Percentiles rank a stretch among this genome's conserved stretches.
Evolutionary conservation across 2,329 filamentous ascomycete genomes (phyloP).

Genomic region (Setomelanomma holmii): DNA sequence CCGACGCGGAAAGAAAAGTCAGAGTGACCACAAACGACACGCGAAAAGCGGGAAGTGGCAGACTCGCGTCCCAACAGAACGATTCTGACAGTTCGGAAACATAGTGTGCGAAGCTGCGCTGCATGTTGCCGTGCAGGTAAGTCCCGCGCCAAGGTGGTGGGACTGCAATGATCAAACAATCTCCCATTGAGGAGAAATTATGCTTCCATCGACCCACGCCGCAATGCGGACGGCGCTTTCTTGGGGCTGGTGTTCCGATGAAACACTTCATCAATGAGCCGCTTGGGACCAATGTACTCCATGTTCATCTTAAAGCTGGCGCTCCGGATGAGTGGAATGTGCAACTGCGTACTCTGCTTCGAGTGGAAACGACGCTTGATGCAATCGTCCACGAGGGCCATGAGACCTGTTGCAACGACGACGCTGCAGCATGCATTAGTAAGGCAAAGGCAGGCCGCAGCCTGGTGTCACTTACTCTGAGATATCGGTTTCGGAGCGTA

Average conservation of each 20-base stretch:
- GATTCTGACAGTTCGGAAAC: slow-evolving; percentile 30
- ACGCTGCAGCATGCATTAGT: slow-evolving; percentile 64
- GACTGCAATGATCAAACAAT: slow-evolving; percentile 22
- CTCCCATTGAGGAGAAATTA: slow-evolving; percentile 8
- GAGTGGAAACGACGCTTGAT: slow-evolving; percentile 80
- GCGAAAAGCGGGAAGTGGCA: slow-evolving; percentile 15
- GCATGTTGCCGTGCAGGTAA: slow-evolving; percentile 23
- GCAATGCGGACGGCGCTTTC: slow-evolving; percentile 37
- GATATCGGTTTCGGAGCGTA: slow-evolving; percentile 76
- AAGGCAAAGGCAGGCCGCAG: slow-evolving; percentile 3
- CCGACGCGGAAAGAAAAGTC: slow-evolving; percentile 20
- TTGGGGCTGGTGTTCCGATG: slow-evolving; percentile 52
- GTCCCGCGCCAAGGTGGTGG: slow-evolving; percentile 15
- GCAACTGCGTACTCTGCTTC: slow-evolving; percentile 59
- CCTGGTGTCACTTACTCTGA: slow-evolving; percentile 73
- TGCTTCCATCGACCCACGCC: slow-evolving; percentile 23
- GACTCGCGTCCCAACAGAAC: slow-evolving; percentile 25
- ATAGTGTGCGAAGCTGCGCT: slow-evolving; percentile 32
- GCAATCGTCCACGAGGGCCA: slow-evolving; percentile 87
- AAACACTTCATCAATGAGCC: slow-evolving; percentile 70
- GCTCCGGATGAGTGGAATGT: slow-evolving; percentile 59
- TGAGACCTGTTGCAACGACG: slow-evolving; percentile 86
- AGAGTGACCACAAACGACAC: slow-evolving; percentile 19
- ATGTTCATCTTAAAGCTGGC: slow-evolving; percentile 63
- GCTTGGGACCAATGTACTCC: slow-evolving; percentile 68